Percentiles rank a stretch among this genome's conserved stretches.
These are phyloP conservation scores for Globisporangium megalacanthum DNA, from an alignment of 352 stramenopile genomes.

Conservation along the genomic window DNA sequence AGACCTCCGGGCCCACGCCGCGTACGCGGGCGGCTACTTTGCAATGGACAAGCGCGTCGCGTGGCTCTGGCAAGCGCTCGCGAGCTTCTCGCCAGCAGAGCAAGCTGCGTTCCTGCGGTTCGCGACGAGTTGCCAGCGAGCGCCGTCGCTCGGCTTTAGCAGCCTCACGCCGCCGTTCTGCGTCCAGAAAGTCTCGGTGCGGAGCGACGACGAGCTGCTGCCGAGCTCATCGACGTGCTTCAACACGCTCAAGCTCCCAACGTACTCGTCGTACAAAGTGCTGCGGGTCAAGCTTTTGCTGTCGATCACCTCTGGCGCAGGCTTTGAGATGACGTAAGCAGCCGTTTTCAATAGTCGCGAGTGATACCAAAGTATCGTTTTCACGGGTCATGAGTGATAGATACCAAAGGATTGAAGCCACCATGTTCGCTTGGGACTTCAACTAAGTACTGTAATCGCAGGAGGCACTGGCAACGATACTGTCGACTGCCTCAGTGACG, in stretches of 20 bases:
- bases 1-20: slow-evolving; percentile 87
- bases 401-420: too few species aligned
- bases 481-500: slow-evolving; percentile 49
- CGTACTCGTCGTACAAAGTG: slow-evolving; percentile 93
- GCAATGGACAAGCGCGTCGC: slow-evolving; percentile 63
- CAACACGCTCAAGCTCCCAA: slow-evolving; percentile 97
- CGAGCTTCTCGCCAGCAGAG: slow-evolving; percentile 78
- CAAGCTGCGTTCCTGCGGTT: slow-evolving; percentile 91
- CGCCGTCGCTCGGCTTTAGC: slow-evolving; percentile 93
- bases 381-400: too few species aligned
- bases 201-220: slow-evolving; percentile 80
- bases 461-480: slow-evolving; percentile 38
- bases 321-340: slow-evolving; percentile 94
- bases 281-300: slow-evolving; percentile 92
- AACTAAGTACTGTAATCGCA: too few species aligned
- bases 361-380: too few species aligned
- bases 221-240: slow-evolving; percentile 96
- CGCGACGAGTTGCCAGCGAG: slow-evolving; percentile 93
- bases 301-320: slow-evolving; percentile 90
- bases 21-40: slow-evolving; percentile 94
- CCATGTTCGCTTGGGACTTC: too few species aligned
- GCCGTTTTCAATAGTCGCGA: too few species aligned
- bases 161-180: slow-evolving; percentile 93
- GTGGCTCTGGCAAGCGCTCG: slow-evolving; percentile 69
- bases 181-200: slow-evolving; percentile 73